phyloP scores from a whole-genome alignment of 1,284 basidiomycete species.

The Cerrena zonata region DNA sequence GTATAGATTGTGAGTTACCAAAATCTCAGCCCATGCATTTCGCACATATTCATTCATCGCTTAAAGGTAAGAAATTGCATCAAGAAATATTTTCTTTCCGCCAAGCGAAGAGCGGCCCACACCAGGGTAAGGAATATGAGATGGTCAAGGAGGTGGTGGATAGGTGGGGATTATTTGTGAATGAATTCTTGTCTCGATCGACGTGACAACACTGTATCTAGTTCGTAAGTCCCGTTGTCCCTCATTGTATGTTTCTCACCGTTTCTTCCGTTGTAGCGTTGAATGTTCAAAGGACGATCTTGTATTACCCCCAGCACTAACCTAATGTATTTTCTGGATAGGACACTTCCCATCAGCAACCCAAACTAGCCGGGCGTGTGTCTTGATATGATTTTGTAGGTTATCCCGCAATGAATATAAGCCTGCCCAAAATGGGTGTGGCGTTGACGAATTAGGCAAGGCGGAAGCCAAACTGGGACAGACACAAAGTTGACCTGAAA shows the following conservation, averaged over 20 bases:
- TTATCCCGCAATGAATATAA: too few relatives aligned
- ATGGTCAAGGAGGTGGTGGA: constrained; percentile 70
- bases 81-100: constrained; percentile 72
- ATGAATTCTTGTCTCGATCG: constrained; percentile 17
- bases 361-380: too few relatives aligned
- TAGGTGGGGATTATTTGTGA: constrained; percentile 64
- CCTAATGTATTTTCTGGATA: too few relatives aligned
- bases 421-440: too few relatives aligned
- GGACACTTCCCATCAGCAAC: too few relatives aligned
- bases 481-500: too few relatives aligned
- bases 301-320: too few relatives aligned
- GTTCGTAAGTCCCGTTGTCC: background rate
- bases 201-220: background rate
- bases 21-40: background rate
- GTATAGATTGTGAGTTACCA: constrained; percentile 35
- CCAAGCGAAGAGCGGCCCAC: constrained; percentile 42
- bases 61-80: constrained; percentile 52
- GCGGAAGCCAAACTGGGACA: too few relatives aligned
- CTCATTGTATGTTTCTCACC: background rate
- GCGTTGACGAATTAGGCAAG: too few relatives aligned
- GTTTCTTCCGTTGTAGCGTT: background rate
- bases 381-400: too few relatives aligned
- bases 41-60: constrained; percentile 5
- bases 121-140: constrained; percentile 60
- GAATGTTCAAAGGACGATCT: background rate